These are phyloP conservation scores for Fusarium redolens DNA, from an alignment of 2,329 filamentous ascomycete species.

Conservation along the genomic window DNA sequence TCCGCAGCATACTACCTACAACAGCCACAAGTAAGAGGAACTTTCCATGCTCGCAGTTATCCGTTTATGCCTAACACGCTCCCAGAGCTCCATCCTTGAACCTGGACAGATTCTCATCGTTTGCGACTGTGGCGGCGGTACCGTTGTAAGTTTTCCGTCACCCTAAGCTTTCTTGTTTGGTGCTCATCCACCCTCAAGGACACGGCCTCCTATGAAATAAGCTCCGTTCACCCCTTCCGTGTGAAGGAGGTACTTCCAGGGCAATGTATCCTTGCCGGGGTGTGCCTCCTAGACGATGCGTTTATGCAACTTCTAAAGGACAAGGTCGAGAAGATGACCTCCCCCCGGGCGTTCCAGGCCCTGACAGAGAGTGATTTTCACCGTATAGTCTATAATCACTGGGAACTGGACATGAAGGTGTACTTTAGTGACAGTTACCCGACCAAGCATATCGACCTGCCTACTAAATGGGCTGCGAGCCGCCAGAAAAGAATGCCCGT, in stretches of 20 bases:
- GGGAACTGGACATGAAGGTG: not conserved
- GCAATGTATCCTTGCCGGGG: not conserved
- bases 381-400: not conserved
- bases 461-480: not conserved
- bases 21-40: not conserved
- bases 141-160: not conserved
- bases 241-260: not conserved
- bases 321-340: not conserved
- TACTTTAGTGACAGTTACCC: not conserved
- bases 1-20: not conserved
- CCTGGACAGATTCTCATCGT: not conserved
- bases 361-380: not conserved
- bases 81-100: not conserved
- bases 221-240: not conserved
- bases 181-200: not conserved
- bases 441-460: rapidly evolving
- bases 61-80: not conserved
- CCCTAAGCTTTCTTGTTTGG: not conserved
- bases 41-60: not conserved
- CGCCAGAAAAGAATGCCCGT: rapidly evolving
- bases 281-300: not conserved
- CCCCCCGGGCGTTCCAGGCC: not conserved
- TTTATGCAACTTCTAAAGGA: not conserved
- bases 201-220: not conserved
- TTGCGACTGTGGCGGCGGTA: not conserved